Percentiles rank a stretch among this genome's conserved stretches.
These are phyloP conservation scores for Fragaria vesca DNA, from an alignment of 306 rosid species.

Conservation along the genomic window DNA sequence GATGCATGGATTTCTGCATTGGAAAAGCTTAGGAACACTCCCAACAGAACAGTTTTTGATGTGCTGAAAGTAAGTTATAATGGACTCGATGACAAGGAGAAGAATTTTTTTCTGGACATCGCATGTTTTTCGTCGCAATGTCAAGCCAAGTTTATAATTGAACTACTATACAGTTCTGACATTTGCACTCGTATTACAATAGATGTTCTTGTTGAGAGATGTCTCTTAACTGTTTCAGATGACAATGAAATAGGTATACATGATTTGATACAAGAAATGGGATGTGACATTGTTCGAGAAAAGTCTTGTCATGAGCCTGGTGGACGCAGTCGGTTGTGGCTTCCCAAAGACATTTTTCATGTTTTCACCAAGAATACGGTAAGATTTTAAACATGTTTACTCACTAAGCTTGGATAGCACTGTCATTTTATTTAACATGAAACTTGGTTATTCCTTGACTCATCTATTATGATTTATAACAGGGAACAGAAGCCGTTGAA, in stretches of 20 bases:
- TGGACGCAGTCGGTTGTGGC: slow-evolving; percentile 26
- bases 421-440: neutral
- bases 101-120: slow-evolving; percentile 22
- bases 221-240: slow-evolving; percentile 14
- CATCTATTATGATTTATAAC: neutral
- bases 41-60: neutral
- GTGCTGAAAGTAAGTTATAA: slow-evolving; percentile 10
- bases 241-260: slow-evolving; percentile 19
- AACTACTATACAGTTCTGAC: slow-evolving; percentile 5
- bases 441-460: neutral
- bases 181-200: slow-evolving; percentile 26
- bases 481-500: slow-evolving; percentile 4
- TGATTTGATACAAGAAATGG: slow-evolving; percentile 38
- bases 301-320: neutral
- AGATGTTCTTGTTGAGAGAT: neutral
- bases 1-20: slow-evolving; percentile 4
- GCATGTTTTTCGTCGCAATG: slow-evolving; percentile 35
- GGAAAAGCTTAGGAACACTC: neutral
- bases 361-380: slow-evolving; percentile 25
- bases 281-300: slow-evolving; percentile 20
- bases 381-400: neutral
- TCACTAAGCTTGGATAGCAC: neutral
- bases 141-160: neutral
- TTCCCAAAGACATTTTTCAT: slow-evolving; percentile 15
- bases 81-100: slow-evolving; percentile 18